These are phyloP conservation scores for Miscanthus lutarioriparius DNA, from an alignment of 176 grass and related monocot genomes.

Conservation along the genomic window DNA sequence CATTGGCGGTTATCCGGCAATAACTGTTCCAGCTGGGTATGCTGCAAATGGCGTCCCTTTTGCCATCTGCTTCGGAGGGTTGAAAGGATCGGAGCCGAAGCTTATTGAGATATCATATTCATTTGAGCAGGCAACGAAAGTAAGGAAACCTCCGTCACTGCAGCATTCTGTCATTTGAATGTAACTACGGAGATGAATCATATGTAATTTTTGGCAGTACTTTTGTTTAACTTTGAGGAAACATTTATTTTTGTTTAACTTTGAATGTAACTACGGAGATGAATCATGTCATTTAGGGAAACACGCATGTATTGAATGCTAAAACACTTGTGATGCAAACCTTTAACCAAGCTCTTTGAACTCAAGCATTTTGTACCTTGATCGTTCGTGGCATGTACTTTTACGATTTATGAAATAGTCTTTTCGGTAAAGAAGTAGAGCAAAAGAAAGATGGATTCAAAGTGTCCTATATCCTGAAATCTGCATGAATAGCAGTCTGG, in stretches of 20 bases:
- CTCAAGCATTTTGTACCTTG: background rate
- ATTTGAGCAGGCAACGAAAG: slow-evolving; percentile 71
- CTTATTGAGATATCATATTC: slow-evolving; percentile 69
- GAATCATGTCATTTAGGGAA: background rate
- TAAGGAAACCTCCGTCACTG: slow-evolving; percentile 57
- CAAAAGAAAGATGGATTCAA: background rate
- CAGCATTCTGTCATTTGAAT: slow-evolving; percentile 39
- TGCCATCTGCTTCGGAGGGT: slow-evolving; percentile 66
- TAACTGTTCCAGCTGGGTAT: slow-evolving; percentile 79
- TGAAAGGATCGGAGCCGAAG: slow-evolving; percentile 70
- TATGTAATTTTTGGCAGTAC: background rate
- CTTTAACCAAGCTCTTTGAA: background rate
- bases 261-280: too few relatives aligned
- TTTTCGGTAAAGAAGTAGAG: background rate
- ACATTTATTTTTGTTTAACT: background rate
- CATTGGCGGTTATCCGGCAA: slow-evolving; percentile 65
- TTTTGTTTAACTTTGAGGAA: background rate
- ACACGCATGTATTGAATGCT: slow-evolving; percentile 20
- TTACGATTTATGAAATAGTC: background rate
- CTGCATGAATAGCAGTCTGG: background rate
- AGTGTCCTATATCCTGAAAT: background rate
- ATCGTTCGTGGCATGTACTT: background rate
- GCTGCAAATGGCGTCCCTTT: slow-evolving; percentile 48
- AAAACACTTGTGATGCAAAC: background rate
- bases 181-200: slow-evolving; percentile 8